A percentile compares a stretch with the other conserved stretches of the same genome.
Evolutionary conservation across 305 asterid genomes (phyloP).

Genomic region (Fraxinus angustifolia): DNA sequence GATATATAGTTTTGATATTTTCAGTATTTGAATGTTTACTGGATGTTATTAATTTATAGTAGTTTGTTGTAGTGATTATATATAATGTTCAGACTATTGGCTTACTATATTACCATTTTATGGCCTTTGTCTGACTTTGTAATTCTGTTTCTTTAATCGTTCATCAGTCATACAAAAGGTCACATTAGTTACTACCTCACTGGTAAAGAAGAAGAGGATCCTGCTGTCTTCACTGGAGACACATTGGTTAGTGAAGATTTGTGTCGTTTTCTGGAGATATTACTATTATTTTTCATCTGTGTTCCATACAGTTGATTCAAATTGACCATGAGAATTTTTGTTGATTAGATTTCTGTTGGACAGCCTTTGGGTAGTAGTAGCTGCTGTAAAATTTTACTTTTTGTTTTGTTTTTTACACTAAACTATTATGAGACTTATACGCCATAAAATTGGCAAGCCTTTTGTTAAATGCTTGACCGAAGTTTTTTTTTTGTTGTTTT

Average conservation of each 20-base stretch:
- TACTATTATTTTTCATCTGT: background rate
- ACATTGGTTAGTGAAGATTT: constrained; percentile 62
- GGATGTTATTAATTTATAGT: background rate
- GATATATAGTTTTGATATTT: background rate
- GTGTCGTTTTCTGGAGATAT: constrained; percentile 7
- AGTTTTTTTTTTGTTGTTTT: background rate
- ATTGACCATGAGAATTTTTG: background rate
- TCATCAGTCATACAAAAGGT: constrained; percentile 85
- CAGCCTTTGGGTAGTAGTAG: background rate
- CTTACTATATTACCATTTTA: background rate
- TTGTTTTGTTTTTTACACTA: background rate
- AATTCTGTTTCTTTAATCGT: constrained; percentile 4
- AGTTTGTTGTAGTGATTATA: background rate
- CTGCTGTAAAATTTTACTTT: background rate
- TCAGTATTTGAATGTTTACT: background rate
- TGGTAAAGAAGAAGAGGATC: constrained; percentile 69
- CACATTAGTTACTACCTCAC: constrained; percentile 89
- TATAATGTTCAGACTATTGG: background rate
- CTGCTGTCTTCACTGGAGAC: constrained; percentile 93
- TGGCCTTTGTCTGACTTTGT: background rate
- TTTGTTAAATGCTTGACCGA: background rate
- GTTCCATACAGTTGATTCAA: background rate
- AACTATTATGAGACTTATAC: background rate
- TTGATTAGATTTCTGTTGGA: background rate
- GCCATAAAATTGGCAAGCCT: background rate